These are phyloP conservation scores for Ramalina peruviana DNA, from an alignment of 495 filamentous ascomycete genomes.

Conservation along the genomic window DNA sequence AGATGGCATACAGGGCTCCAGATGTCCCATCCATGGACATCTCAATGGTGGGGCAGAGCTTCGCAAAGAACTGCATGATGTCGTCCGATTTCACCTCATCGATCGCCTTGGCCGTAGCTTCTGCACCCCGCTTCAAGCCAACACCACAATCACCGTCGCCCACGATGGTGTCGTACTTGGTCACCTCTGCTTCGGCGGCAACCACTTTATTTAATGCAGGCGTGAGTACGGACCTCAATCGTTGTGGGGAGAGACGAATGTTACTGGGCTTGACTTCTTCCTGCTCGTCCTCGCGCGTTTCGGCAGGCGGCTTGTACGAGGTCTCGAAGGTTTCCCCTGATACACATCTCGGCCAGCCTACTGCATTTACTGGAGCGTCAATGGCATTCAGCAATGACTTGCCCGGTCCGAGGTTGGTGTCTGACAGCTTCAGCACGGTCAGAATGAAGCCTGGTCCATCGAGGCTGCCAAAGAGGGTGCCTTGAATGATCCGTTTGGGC, in stretches of 20 bases:
- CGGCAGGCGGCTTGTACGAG: constrained; percentile 24
- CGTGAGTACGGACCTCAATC: constrained; percentile 25
- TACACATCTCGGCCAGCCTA: constrained; percentile 72
- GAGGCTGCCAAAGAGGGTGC: constrained; percentile 66
- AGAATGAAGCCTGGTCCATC: constrained; percentile 91
- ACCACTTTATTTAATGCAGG: constrained; percentile 60
- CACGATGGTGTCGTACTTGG: constrained; percentile 79
- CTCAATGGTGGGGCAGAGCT: constrained; percentile 76
- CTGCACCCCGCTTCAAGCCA: constrained; percentile 78
- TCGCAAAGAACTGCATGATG: constrained; percentile 52
- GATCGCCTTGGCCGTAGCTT: constrained; percentile 62
- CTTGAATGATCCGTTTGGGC: constrained; percentile 48
- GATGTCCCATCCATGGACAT: constrained; percentile 90
- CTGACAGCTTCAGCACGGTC: constrained; percentile 63
- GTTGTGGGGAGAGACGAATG: constrained; percentile 1
- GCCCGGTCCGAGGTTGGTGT: constrained; percentile 62
- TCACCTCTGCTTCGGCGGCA: constrained; percentile 67
- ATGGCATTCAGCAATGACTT: constrained; percentile 76
- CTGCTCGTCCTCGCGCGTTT: constrained; percentile 39
- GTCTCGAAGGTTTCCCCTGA: constrained; percentile 40
- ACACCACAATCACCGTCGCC: constrained; percentile 95
- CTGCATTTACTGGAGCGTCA: constrained; percentile 71
- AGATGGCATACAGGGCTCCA: constrained; percentile 89
- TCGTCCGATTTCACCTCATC: constrained; percentile 48
- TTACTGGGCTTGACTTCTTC: constrained; percentile 49